Base-by-base conservation (phyloP, 495 filamentous ascomycete genomes). In the Aspergillus bertholletiae region DNA sequence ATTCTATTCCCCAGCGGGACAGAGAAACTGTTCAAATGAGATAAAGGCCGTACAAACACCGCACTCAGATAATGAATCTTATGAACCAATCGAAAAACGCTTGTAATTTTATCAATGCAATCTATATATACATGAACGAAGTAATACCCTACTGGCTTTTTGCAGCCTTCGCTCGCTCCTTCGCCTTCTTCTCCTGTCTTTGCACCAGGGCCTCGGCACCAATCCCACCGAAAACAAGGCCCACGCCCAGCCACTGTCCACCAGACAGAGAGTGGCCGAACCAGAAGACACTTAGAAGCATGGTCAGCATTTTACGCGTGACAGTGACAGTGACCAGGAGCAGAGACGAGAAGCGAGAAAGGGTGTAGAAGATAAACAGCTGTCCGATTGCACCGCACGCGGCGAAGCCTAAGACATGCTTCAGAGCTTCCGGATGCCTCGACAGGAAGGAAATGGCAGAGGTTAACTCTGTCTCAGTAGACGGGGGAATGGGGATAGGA, bases 241-340 rank as follows among this genome's bases (percentile, higher is more conserved):
- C 85, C 37, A 98, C 91, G 49, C 94, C 94, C 24, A 96, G 75
- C 88, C 90, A 90, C 74, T 98, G 94, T 77, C 92, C 95, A 32
- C 76, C 70, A 20, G 81, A 87, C 49, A 98, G 76, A 48, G 80
- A 81, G 67, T 98, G 95, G 26, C 95, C 94, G 71, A 97, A 98
- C 77, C 88, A 90, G 49, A 97, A 76, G 23, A 98, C 94, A 55
- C 88, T 93, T 40, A 98, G 79, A 56, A 97, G 88, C 94, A 98
- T 98, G 54, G 92, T 97, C 65, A 97, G 80, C 95, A 98, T 98
- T 76, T 98, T 98, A 58, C 94, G 80, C 41, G 94, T 98, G 11
- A 98, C 94, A 2, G 92, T 98, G 0, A 98, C 91, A 9, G 94
- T 98, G 12, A 97, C 94, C 24, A 98, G 84, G 47, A 97, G 79